Evolutionary conservation across 2,329 filamentous ascomycete genomes (phyloP).

Genomic region (Blumeria hordei): DNA sequence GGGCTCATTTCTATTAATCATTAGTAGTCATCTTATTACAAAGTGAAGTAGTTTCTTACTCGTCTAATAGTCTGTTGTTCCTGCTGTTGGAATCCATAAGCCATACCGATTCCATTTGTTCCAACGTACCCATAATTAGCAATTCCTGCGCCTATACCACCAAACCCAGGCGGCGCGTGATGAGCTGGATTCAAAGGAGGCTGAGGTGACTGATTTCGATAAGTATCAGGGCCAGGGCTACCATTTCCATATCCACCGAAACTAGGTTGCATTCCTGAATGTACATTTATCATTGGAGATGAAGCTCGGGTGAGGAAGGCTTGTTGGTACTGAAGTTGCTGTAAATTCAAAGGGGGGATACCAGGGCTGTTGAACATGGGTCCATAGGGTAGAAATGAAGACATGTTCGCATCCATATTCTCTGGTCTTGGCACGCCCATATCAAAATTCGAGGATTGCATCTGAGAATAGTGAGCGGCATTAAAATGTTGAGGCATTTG

Average conservation of each 20-base stretch:
- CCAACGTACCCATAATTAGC: slow-evolving; percentile 22
- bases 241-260: slow-evolving; percentile 27
- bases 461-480: slow-evolving; percentile 28
- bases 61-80: slow-evolving; percentile 31
- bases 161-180: slow-evolving; percentile 23
- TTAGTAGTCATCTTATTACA: not conserved
- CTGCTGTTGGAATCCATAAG: slow-evolving; percentile 28
- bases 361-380: slow-evolving; percentile 26
- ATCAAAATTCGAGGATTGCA: slow-evolving; percentile 22
- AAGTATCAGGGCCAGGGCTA: slow-evolving; percentile 28
- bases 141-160: slow-evolving; percentile 21
- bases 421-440: slow-evolving; percentile 27
- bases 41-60: slow-evolving; percentile 8
- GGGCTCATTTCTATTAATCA: not conserved
- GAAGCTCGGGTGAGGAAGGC: slow-evolving; percentile 26
- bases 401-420: slow-evolving; percentile 24
- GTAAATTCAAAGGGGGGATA: slow-evolving; percentile 25
- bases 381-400: slow-evolving; percentile 26
- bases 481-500: slow-evolving; percentile 19
- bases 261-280: slow-evolving; percentile 28
- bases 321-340: slow-evolving; percentile 34
- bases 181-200: slow-evolving; percentile 15
- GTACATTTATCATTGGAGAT: slow-evolving; percentile 32
- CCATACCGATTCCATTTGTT: slow-evolving; percentile 21
- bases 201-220: slow-evolving; percentile 23